These are phyloP conservation scores for Podospora tetraspora DNA, from an alignment of 495 filamentous ascomycete genomes.

Conservation along the genomic window DNA sequence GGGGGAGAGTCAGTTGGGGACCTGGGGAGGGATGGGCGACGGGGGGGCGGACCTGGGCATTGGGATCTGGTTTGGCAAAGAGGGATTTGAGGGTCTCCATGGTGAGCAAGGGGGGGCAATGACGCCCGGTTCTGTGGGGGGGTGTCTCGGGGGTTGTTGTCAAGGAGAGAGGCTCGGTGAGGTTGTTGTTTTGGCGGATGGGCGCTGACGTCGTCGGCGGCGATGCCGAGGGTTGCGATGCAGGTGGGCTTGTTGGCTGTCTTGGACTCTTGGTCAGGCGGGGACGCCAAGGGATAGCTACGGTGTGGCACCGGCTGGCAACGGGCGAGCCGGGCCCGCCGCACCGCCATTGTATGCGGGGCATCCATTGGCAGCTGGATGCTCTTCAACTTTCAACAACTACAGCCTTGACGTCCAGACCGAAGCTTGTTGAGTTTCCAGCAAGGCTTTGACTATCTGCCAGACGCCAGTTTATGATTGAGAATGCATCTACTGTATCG, in stretches of 20 bases:
- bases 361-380: neutral
- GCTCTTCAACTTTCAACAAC: neutral
- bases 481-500: too few relatives aligned
- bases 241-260: neutral
- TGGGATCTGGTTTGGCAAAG: constrained; percentile 89
- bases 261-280: constrained; percentile 6
- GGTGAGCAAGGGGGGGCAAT: constrained; percentile 13
- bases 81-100: constrained; percentile 87
- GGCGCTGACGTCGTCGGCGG: constrained; percentile 22
- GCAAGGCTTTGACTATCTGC: neutral
- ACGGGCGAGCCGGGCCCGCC: neutral
- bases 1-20: constrained; percentile 3
- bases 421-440: neutral
- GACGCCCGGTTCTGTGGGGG: neutral
- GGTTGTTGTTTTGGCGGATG: constrained; percentile 4
- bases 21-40: neutral
- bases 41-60: constrained; percentile 62
- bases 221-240: constrained; percentile 2
- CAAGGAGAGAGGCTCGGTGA: neutral
- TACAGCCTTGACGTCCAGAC: neutral
- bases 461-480: too few relatives aligned
- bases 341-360: too few relatives aligned
- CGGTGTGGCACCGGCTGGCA: neutral
- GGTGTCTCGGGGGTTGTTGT: neutral
- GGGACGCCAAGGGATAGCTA: neutral